Conservation (phyloP, 31 red algal species). For the Odonthalia washingtoniensis region DNA sequence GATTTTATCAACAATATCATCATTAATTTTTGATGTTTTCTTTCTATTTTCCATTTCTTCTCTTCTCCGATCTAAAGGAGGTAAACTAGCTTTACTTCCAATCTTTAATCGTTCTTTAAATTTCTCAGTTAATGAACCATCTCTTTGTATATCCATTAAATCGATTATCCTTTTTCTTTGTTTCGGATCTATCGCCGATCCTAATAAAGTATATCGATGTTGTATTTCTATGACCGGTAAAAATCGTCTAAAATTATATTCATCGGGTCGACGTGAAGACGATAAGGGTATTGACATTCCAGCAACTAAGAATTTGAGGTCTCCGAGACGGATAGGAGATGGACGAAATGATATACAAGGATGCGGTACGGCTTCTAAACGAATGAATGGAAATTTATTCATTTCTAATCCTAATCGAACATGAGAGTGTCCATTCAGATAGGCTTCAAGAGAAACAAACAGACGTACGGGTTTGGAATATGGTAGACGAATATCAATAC, state of each 20-base stretch:
- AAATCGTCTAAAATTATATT: background rate
- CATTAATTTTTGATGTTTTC: background rate
- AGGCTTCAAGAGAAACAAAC: slow-evolving; percentile 53
- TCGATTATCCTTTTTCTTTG: background rate
- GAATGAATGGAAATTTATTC: slow-evolving; percentile 46
- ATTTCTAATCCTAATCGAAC: slow-evolving; percentile 49
- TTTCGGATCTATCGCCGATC: background rate
- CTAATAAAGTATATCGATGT: background rate
- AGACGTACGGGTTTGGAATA: slow-evolving; percentile 38
- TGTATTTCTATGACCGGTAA: background rate
- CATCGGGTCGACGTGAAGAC: background rate
- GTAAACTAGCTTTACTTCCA: background rate
- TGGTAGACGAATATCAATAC: slow-evolving; percentile 51
- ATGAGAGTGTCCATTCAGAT: slow-evolving; percentile 25
- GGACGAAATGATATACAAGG: slow-evolving; percentile 24
- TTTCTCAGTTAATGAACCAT: background rate
- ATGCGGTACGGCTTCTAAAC: slow-evolving; percentile 34
- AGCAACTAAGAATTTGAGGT: slow-evolving; percentile 21
- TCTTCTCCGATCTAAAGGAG: background rate
- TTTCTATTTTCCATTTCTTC: background rate
- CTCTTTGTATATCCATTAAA: background rate
- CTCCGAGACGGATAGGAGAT: slow-evolving; percentile 40
- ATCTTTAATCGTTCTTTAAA: background rate
- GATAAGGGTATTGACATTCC: background rate
- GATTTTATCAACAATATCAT: background rate